Evolutionary conservation across 176 grass and related monocot species (phyloP), one percentile per base, ranked within the genome.

Genomic region (Paspalum notatum): DNA sequence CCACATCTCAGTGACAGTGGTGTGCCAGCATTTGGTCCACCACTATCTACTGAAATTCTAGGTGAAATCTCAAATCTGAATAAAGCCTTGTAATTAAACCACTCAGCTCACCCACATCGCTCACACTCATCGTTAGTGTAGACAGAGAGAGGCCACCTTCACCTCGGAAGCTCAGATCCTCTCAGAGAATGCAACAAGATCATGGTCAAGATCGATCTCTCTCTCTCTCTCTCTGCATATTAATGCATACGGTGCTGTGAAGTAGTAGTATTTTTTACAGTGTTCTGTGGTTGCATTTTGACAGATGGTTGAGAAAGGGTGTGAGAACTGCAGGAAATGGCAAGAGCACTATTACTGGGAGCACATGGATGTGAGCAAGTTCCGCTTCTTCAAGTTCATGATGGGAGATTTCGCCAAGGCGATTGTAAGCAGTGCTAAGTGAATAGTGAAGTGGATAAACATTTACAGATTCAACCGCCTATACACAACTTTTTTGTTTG

Each of bases 301-400:
- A 2, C 56, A 80, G 24, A 89, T 76, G 87, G 43, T 11, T 45
- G 39, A 25, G 50, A 39, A 76, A 5, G 72, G 63, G 20, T 85
- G 83, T 52, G 72, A 65, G 16, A 66, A 56, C 14, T 89, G 83
- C 83, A 72, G 66, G 16, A 6, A 67, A 72, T 89, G 78, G 83
- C 82, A 78, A 15, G 78, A 82, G 5, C 87, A 89, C 66, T 85
- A 43, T 58, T 89, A 85, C 72, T 78, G 72, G 83, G 78, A 82
- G 48, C 83, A 89, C 50, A 81, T 85, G 82, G 83, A 77, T 49
- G 71, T 42, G 22, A 50, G 7, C 5, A 81, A 81, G 83, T 82
- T 59, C 20, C 59, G 42, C 22, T 85, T 89, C 74, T 80, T 70
- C 60, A 75, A 62, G 72, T 4, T 84, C 74, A 60, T 89, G 63